Percentiles rank a stretch among this genome's conserved stretches.
phyloP scores from a whole-genome alignment of 257 asterid genomes.

The Solanum rostratum region DNA sequence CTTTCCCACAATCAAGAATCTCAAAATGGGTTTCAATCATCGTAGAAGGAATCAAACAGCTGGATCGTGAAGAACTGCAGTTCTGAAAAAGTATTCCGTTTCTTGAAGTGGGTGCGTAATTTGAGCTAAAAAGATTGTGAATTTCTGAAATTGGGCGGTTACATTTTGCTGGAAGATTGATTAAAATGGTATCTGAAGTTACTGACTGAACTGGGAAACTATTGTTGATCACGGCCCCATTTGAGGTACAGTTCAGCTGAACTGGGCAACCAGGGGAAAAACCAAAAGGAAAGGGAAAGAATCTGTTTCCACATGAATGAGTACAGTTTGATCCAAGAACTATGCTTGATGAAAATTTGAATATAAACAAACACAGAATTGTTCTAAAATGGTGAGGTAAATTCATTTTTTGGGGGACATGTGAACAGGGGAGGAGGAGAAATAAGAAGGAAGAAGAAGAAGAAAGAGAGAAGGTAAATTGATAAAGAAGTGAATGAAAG shows the following conservation, averaged over 20 bases:
- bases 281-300: slow-evolving; percentile 58
- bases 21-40: slow-evolving; percentile 63
- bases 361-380: neutral
- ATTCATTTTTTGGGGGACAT: neutral
- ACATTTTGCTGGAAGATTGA: slow-evolving; percentile 46
- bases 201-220: slow-evolving; percentile 36
- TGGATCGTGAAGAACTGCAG: slow-evolving; percentile 22
- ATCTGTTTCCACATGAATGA: slow-evolving; percentile 35
- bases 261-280: slow-evolving; percentile 59
- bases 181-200: slow-evolving; percentile 16
- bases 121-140: slow-evolving; percentile 28
- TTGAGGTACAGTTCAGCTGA: slow-evolving; percentile 46
- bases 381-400: neutral
- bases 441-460: neutral
- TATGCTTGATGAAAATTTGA: neutral
- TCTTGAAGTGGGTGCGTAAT: slow-evolving; percentile 59
- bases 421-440: neutral
- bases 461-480: neutral
- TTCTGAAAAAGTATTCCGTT: slow-evolving; percentile 54
- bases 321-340: slow-evolving; percentile 21
- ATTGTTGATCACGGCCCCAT: slow-evolving; percentile 27
- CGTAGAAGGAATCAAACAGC: slow-evolving; percentile 51
- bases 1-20: slow-evolving; percentile 33
- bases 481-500: neutral
- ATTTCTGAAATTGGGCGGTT: slow-evolving; percentile 40